Conservation (phyloP, 2,329 filamentous ascomycete genomes). For the Sphaerulina musiva region DNA sequence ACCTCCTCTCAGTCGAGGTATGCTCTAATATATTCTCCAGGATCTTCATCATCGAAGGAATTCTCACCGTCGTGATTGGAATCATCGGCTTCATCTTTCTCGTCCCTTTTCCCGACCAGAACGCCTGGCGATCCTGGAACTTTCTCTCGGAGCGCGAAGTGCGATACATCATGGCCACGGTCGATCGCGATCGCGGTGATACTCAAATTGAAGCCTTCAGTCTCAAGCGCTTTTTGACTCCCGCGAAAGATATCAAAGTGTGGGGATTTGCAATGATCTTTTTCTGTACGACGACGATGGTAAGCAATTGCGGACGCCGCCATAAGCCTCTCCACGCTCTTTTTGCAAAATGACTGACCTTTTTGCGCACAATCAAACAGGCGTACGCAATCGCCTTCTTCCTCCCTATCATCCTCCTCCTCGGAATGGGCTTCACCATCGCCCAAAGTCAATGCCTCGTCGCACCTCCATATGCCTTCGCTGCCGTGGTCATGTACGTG, state of each 20-base stretch:
- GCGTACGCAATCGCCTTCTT: slow-evolving; percentile 73
- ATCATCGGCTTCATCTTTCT: slow-evolving; percentile 6
- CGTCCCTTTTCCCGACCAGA: slow-evolving; percentile 11
- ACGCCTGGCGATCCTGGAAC: background rate
- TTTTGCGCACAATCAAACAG: slow-evolving; percentile 34
- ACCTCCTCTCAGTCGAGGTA: too few relatives aligned
- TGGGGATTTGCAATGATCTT: slow-evolving; percentile 50
- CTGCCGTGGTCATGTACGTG: slow-evolving; percentile 55
- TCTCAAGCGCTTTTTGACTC: slow-evolving; percentile 36
- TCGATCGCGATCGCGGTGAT: slow-evolving; percentile 10
- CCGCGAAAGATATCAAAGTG: slow-evolving; percentile 44
- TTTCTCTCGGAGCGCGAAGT: slow-evolving; percentile 10
- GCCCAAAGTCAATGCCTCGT: slow-evolving; percentile 62
- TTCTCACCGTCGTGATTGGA: slow-evolving; percentile 7
- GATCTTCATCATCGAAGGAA: slow-evolving; percentile 16
- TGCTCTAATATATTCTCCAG: slow-evolving; percentile 1
- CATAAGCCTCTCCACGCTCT: background rate
- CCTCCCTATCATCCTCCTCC: slow-evolving; percentile 63
- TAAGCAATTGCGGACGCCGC: too few relatives aligned
- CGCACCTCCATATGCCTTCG: slow-evolving; percentile 61
- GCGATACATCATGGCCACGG: slow-evolving; percentile 6
- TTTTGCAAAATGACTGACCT: background rate
- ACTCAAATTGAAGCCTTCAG: slow-evolving; percentile 33
- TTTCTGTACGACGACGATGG: slow-evolving; percentile 58
- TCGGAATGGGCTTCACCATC: slow-evolving; percentile 57